Evolutionary conservation across 768 basidiomycete species (phyloP).

Genomic region (Boletus sp.): DNA sequence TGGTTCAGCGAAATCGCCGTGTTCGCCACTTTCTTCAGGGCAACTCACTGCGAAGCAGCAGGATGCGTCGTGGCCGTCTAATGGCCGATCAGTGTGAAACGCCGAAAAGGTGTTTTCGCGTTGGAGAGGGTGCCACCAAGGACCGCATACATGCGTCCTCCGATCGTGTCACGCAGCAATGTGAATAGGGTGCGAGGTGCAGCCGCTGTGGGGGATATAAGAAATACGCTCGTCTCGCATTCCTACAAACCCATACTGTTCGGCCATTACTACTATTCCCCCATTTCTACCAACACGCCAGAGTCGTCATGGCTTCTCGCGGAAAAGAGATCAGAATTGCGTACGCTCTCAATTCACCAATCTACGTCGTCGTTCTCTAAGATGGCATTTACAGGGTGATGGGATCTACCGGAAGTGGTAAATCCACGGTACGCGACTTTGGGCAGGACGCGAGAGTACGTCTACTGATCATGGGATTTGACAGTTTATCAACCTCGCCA

Average conservation of each 20-base stretch:
- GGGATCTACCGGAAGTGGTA: constrained; percentile 37
- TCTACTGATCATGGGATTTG: constrained; percentile 1
- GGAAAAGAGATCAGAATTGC: constrained; percentile 34
- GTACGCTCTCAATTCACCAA: constrained; percentile 14
- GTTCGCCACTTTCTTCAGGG: constrained; percentile 7
- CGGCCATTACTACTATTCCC: neutral
- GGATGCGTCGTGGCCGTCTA: constrained; percentile 27
- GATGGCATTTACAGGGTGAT: constrained; percentile 27
- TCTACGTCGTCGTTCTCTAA: constrained; percentile 3
- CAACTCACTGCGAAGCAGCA: constrained; percentile 9
- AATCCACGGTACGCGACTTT: constrained; percentile 32
- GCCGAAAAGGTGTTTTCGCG: constrained; percentile 14
- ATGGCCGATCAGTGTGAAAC: constrained; percentile 27
- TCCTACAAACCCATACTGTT: neutral
- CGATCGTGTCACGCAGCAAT: constrained; percentile 6
- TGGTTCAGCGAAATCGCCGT: constrained; percentile 21
- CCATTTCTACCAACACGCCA: neutral
- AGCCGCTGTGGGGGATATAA: constrained; percentile 11
- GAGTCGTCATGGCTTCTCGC: constrained; percentile 24
- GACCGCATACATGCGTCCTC: constrained; percentile 14
- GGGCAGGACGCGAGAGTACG: neutral
- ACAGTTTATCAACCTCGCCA: constrained; percentile 55
- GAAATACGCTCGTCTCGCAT: neutral
- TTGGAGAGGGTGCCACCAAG: constrained; percentile 4
- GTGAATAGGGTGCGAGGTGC: constrained; percentile 16